These are phyloP conservation scores for Thelonectria olida DNA, from an alignment of 2,329 filamentous ascomycete species.

Conservation along the genomic window DNA sequence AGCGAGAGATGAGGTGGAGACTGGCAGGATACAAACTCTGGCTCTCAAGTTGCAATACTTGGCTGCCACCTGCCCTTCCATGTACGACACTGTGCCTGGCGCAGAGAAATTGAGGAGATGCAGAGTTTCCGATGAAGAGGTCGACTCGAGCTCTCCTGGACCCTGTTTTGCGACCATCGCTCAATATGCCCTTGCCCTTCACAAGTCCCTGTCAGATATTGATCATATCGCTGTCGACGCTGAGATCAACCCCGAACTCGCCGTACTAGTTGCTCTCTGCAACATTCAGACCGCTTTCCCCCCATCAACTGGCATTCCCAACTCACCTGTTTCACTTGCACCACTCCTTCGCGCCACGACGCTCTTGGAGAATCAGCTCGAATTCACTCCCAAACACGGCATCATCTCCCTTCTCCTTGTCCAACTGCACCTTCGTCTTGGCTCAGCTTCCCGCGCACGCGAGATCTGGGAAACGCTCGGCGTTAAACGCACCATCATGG, in stretches of 20 bases:
- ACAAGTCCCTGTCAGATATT: constrained; percentile 25
- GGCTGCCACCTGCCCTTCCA: constrained; percentile 49
- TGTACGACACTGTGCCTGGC: constrained; percentile 31
- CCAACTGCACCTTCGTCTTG: constrained; percentile 61
- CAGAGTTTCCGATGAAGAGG: constrained; percentile 32
- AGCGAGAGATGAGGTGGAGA: constrained; percentile 30
- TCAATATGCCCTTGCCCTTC: constrained; percentile 30
- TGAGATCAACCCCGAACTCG: constrained; percentile 45
- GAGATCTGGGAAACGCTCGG: constrained; percentile 60
- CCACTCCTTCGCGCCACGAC: constrained; percentile 58
- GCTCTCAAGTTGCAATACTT: constrained; percentile 56
- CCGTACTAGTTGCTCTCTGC: constrained; percentile 47
- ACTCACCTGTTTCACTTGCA: constrained; percentile 31
- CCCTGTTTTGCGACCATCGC: constrained; percentile 38
- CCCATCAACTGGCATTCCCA: constrained; percentile 30
- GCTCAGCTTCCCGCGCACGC: constrained; percentile 57
- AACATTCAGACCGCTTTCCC: constrained; percentile 44
- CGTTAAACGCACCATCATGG: constrained; percentile 67
- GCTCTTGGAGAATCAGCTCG: constrained; percentile 60
- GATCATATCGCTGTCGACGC: constrained; percentile 28
- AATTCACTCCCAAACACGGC: constrained; percentile 55
- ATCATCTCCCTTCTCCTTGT: constrained; percentile 60
- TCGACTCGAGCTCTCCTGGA: constrained; percentile 29
- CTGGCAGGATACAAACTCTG: constrained; percentile 45
- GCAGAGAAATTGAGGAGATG: constrained; percentile 36